Conservation (phyloP, 139 green algal species). For the Volvox africanus region DNA sequence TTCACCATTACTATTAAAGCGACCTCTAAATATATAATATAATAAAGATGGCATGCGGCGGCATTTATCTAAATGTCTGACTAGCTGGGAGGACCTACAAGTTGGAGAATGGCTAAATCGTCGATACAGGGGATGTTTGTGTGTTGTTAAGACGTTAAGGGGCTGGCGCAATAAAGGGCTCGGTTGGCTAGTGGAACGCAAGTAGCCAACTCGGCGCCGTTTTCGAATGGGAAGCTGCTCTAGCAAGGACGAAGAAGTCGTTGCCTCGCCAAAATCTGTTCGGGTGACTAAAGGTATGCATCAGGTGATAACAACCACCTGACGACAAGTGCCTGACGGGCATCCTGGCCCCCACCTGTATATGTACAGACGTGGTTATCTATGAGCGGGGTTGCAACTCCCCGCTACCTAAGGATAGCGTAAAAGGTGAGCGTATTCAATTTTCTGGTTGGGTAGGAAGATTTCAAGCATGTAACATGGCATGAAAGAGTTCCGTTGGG, state of each 20-base stretch:
- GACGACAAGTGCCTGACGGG: too few species aligned
- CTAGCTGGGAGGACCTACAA: too few species aligned
- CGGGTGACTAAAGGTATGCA: not conserved
- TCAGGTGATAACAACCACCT: too few species aligned
- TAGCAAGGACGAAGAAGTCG: not conserved
- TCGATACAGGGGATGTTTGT: too few species aligned
- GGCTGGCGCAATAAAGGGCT: not conserved
- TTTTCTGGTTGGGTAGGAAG: not conserved
- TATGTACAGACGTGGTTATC: slow-evolving; percentile 1
- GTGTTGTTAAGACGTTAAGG: not conserved
- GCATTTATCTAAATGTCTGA: too few species aligned
- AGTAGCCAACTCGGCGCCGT: not conserved
- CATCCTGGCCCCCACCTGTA: not conserved
- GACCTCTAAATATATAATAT: too few species aligned
- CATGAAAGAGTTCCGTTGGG: too few species aligned
- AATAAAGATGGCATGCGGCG: too few species aligned
- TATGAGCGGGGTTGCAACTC: not conserved
- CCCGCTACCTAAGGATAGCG: not conserved
- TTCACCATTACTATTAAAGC: too few species aligned
- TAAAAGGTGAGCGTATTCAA: not conserved
- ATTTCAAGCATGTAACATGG: too few species aligned
- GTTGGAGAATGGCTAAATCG: too few species aligned
- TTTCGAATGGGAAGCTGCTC: slow-evolving; percentile 14
- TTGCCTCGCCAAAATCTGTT: not conserved
- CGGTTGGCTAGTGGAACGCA: not conserved